phyloP scores from a whole-genome alignment of 1,284 basidiomycete genomes.

The Cutaneotrichosporon mucoides region DNA sequence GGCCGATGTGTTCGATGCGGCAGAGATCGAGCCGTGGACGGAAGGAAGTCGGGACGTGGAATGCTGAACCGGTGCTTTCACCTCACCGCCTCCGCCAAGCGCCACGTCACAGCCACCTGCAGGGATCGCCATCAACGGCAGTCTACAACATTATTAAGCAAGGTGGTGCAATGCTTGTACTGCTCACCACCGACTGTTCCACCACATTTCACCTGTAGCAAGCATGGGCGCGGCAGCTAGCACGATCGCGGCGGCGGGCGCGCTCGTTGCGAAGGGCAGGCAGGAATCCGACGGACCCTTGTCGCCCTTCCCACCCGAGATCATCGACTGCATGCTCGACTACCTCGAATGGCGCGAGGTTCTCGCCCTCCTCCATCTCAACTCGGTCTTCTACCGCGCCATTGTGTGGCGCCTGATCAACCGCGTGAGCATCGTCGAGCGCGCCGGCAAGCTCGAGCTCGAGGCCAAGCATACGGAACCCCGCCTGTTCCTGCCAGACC shows the following conservation, averaged over 20 bases:
- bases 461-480: neutral
- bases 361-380: conserved; percentile 2
- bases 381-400: conserved; percentile 1
- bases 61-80: neutral
- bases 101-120: neutral
- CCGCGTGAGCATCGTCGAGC: neutral
- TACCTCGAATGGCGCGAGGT: neutral
- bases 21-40: conserved; percentile 6
- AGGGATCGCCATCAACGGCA: too few relatives aligned
- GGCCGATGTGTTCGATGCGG: conserved; percentile 7
- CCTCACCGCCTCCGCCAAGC: neutral
- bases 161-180: neutral
- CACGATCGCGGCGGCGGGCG: neutral
- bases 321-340: conserved; percentile 7
- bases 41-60: neutral
- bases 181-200: neutral
- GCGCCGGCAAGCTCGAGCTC: neutral
- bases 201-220: neutral
- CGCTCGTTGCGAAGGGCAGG: neutral
- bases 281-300: neutral
- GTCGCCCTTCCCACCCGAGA: conserved; percentile 3
- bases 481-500: neutral
- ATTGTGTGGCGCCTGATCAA: neutral
- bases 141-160: neutral
- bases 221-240: neutral